Evolutionary conservation across 73 alveolate genomes (phyloP), one percentile per base, ranked within the genome.

Genomic region (Tetrahymena borealis): DNA sequence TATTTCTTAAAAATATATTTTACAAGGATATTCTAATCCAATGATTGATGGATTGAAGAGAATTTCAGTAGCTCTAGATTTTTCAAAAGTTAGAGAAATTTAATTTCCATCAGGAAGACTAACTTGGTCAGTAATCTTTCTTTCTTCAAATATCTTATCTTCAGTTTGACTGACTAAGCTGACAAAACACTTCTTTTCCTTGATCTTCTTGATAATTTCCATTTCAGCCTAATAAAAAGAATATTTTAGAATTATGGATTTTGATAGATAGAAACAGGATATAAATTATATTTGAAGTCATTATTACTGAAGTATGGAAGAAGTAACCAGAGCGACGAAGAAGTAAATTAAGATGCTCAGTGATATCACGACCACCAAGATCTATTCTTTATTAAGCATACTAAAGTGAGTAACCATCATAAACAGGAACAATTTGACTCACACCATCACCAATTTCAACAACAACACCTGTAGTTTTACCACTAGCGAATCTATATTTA

Each of bases 351-450:
- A 98, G 96, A 94, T 98, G 96, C 60, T 97, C 98, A 39, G 99
- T 98, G 28, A 98, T 96, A 94, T 98, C 99, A 94, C 97, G 96
- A 32, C 99, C 99, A 40, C 99, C 99, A 39, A 97, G 42, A 93
- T 98, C 98, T 2, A 97, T 94, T 95, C 99, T 96, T 78, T 94
- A 78, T 90, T 95, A 94, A 15, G 99, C 97, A 28, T 97, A 97
- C 39, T 94, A 60, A 96, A 98, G 90, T 42, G 97, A 90, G 98
- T 93, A 97, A 90, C 99, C 99, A 78, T 98, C 99, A 91, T 42
- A 96, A 31, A 98, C 95, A 7, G 99, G 99, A 28, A 92, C 94
- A 79, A 97, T 94, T 35, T 96, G 97, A 78, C 98, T 91, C 28
- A 97, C 97, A 40, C 98, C 98, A 40, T 97, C 99, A 91, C 99